Evolutionary conservation across 2,329 filamentous ascomycete species (phyloP), one percentile per base, ranked within the genome.

Genomic region (Penicillium sp.): DNA sequence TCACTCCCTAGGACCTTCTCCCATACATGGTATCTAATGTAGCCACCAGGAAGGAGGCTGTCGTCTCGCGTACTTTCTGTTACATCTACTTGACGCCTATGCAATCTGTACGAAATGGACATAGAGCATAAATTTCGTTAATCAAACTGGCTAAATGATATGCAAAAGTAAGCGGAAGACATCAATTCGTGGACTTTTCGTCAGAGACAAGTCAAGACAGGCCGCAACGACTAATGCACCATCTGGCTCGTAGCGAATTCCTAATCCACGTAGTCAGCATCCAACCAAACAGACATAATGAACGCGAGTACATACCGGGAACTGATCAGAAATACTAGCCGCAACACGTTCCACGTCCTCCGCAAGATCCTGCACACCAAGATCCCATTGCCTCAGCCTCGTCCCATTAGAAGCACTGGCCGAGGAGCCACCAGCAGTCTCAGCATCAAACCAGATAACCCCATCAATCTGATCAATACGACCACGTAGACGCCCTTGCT

Each of bases 391-490:
- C 38, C 88, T 81, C 69, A 95, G 79, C 71, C 90, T 67, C 80
- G 82, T 50, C 82, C 86, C 2, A 84, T 81, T 53, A 8, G 54
- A 52, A 25, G 18, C 22, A 25, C 33, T 40, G 2, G 49, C 48
- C 25, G 82, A 77, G n/a, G 81, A 79, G 51, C 82, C 87, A 46
- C 82, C 87, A 49, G 82, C 82, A 63, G 83, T 83, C 66, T 85
- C 64, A 72, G 77, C 70, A 30, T 93, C 88, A 66, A 99, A 99
- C 74, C 84, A 90, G 52, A 99, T 91, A 10, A 91, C 75, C 12
- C 87, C 80, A 49, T 90, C 88, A 49, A 99, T 91, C 75, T 99
- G 93, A 71, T 99, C 92, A 63, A 99, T 97, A 49, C 86, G 84
- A 7, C 92, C 93, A 3, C 86, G 82, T 43, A 99, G 73, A 28